Conservation (phyloP, 1,139 yeast species). For the Yamadazyma atmosphaerica region DNA sequence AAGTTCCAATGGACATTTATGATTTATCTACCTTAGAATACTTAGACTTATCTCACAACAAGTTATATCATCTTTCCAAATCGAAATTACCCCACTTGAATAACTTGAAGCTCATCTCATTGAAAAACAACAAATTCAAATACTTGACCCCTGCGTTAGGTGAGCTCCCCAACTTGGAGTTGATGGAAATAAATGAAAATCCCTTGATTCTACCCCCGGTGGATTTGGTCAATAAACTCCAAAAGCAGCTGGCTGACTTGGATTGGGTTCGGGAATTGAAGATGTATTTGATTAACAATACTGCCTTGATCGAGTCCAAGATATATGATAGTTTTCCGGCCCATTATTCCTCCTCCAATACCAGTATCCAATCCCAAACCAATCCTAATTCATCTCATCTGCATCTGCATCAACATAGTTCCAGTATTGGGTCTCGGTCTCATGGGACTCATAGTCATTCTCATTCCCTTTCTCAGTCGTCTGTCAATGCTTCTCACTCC, state of each 20-base stretch:
- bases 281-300: conserved; percentile 35
- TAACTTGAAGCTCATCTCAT: conserved; percentile 56
- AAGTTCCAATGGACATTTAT: conserved; percentile 49
- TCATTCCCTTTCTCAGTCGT: conserved; percentile 8
- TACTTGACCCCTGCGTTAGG: conserved; percentile 59
- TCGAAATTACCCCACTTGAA: conserved; percentile 38
- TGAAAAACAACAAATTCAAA: conserved; percentile 61
- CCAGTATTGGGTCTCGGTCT: not conserved
- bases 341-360: conserved; percentile 10
- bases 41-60: conserved; percentile 66
- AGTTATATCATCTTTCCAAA: conserved; percentile 42
- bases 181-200: conserved; percentile 71
- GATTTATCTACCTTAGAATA: conserved; percentile 51
- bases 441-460: conserved; percentile 4
- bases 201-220: conserved; percentile 57
- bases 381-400: not conserved
- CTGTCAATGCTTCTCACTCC: conserved; percentile 6
- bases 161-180: conserved; percentile 51
- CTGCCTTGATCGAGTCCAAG: conserved; percentile 23
- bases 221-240: conserved; percentile 36
- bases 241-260: conserved; percentile 38
- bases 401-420: not conserved
- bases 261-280: conserved; percentile 61
- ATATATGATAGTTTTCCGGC: no score
- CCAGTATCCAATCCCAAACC: not conserved